These are phyloP conservation scores for Tillandsia leiboldiana DNA, from an alignment of 176 grass and related monocot genomes.

Conservation along the genomic window DNA sequence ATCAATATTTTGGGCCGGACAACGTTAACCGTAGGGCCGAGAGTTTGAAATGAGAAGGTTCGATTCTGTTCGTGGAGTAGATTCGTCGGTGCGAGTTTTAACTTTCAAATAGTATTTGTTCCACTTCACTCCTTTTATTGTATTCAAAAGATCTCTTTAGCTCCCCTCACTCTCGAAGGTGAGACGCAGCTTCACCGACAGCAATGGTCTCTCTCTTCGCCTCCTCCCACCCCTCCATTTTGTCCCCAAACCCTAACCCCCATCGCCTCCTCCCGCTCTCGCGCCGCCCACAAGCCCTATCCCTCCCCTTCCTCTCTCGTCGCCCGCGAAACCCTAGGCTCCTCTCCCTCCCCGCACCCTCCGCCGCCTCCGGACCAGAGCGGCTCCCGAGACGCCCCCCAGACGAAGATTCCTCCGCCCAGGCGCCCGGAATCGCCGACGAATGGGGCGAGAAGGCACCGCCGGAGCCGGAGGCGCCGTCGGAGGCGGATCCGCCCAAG, in stretches of 20 bases:
- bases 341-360: slow-evolving; percentile 1
- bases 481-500: slow-evolving; percentile 43
- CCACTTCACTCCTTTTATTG: too few species aligned
- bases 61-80: too few species aligned
- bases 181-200: not conserved
- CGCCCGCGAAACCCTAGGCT: slow-evolving; percentile 1
- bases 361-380: not conserved
- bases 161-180: not conserved
- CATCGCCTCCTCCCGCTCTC: not conserved
- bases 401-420: slow-evolving; percentile 1
- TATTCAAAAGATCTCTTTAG: not conserved
- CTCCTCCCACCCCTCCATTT: slow-evolving; percentile 26
- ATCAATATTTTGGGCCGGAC: too few species aligned
- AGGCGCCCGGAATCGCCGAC: slow-evolving; percentile 23
- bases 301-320: not conserved
- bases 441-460: slow-evolving; percentile 61
- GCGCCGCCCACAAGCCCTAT: not conserved
- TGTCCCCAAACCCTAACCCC: slow-evolving; percentile 16
- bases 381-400: slow-evolving; percentile 6
- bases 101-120: too few species aligned
- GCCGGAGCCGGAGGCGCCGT: slow-evolving; percentile 36
- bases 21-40: too few species aligned
- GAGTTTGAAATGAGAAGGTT: too few species aligned
- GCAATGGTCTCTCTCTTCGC: slow-evolving; percentile 43
- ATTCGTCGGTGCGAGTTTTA: too few species aligned